A percentile compares a stretch with the other conserved stretches of the same genome.
Evolutionary conservation across 306 rosid genomes (phyloP).

Genomic region (Styphnolobium japonicum): DNA sequence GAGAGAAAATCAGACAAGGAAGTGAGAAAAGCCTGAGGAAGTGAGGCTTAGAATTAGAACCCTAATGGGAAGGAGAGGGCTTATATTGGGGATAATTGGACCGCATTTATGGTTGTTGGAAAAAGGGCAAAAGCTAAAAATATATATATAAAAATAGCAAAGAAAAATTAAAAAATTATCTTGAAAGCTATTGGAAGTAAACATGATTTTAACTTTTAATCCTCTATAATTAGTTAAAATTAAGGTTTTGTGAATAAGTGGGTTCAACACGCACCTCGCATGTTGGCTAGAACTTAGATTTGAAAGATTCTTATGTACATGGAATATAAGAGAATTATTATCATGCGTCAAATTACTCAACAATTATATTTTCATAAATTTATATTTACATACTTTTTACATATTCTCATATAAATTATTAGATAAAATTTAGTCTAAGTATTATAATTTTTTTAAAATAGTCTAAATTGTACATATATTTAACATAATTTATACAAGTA

Average conservation of each 20-base stretch:
- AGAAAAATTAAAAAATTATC: background rate
- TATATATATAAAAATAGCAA: background rate
- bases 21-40: background rate
- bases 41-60: constrained; percentile 22
- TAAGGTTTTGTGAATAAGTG: background rate
- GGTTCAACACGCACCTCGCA: background rate
- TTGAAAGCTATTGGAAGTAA: background rate
- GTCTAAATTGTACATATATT: too few species aligned
- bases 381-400: too few species aligned
- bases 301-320: too few species aligned
- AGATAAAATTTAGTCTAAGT: too few species aligned
- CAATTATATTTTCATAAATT: too few species aligned
- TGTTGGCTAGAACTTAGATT: too few species aligned
- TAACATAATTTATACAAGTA: too few species aligned
- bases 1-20: background rate
- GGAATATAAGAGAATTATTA: too few species aligned
- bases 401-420: too few species aligned
- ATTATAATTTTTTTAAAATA: too few species aligned
- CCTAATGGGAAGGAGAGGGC: constrained; percentile 19
- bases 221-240: background rate
- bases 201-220: background rate
- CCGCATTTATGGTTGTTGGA: constrained; percentile 48
- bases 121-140: background rate
- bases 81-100: constrained; percentile 44
- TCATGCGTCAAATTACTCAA: too few species aligned